Conservation (phyloP, 2,329 filamentous ascomycete genomes). For the Trichoderma breve region DNA sequence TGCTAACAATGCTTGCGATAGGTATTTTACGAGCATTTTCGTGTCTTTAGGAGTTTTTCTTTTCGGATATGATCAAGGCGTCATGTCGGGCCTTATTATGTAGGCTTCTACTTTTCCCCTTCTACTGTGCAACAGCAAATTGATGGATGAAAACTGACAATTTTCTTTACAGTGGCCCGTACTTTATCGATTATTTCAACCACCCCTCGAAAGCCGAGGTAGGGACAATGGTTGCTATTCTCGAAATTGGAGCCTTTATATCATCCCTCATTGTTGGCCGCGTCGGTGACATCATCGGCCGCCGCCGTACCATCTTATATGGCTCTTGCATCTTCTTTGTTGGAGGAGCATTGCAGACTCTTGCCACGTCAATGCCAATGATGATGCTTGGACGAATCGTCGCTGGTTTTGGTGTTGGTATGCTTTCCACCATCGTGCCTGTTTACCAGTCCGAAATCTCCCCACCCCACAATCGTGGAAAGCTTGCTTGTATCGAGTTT, state of each 20-base stretch:
- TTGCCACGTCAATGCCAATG: slow-evolving; percentile 80
- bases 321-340: slow-evolving; percentile 84
- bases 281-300: slow-evolving; percentile 87
- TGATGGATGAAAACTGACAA: slow-evolving; percentile 25
- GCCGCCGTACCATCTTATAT: slow-evolving; percentile 86
- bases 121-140: background rate
- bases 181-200: slow-evolving; percentile 90
- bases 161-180: slow-evolving; percentile 62
- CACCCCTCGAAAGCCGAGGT: slow-evolving; percentile 84
- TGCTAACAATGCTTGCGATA: slow-evolving; percentile 37
- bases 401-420: slow-evolving; percentile 82
- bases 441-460: slow-evolving; percentile 96
- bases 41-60: slow-evolving; percentile 84
- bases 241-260: slow-evolving; percentile 90
- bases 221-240: slow-evolving; percentile 95
- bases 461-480: slow-evolving; percentile 91
- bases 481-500: slow-evolving; percentile 96
- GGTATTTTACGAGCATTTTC: slow-evolving; percentile 92
- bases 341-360: slow-evolving; percentile 81
- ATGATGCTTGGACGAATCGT: slow-evolving; percentile 84
- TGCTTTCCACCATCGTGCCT: slow-evolving; percentile 86
- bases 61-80: slow-evolving; percentile 86
- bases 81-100: slow-evolving; percentile 75
- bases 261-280: slow-evolving; percentile 83
- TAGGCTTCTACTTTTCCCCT: slow-evolving; percentile 39